Evolutionary conservation across 2,329 filamentous ascomycete species (phyloP).

Genomic region (Diaporthe sp.): DNA sequence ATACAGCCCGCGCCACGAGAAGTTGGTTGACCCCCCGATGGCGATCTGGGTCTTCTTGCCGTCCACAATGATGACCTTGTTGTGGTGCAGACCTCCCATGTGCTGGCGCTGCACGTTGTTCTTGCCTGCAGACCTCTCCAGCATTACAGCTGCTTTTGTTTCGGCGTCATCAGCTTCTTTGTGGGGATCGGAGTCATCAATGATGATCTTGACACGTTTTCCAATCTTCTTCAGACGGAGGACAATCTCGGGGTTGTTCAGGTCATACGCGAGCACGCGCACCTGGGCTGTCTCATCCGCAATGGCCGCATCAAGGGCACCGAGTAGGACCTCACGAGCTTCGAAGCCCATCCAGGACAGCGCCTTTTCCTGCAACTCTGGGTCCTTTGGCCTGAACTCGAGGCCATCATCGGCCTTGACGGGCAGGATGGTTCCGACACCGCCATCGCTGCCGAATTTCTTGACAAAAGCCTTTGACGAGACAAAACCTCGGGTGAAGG

Average conservation of each 20-base stretch:
- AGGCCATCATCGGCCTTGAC: slow-evolving; percentile 44
- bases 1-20: slow-evolving; percentile 44
- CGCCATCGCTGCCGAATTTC: slow-evolving; percentile 41
- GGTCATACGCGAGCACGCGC: slow-evolving; percentile 44
- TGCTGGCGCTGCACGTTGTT: slow-evolving; percentile 44
- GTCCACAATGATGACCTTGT: slow-evolving; percentile 43
- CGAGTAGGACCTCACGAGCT: slow-evolving; percentile 43
- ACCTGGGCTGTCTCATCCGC: slow-evolving; percentile 44
- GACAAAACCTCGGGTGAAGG: slow-evolving; percentile 45
- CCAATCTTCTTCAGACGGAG: slow-evolving; percentile 42
- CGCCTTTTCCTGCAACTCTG: slow-evolving; percentile 43
- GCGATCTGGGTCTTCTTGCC: slow-evolving; percentile 44
- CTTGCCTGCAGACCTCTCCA: slow-evolving; percentile 41
- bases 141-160: slow-evolving; percentile 42
- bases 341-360: slow-evolving; percentile 46
- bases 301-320: slow-evolving; percentile 43
- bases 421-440: slow-evolving; percentile 43
- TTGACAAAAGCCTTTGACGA: slow-evolving; percentile 44
- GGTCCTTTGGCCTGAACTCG: slow-evolving; percentile 43
- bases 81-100: slow-evolving; percentile 45
- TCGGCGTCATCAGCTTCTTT: slow-evolving; percentile 38
- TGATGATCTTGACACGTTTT: slow-evolving; percentile 44
- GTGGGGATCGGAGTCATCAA: slow-evolving; percentile 44
- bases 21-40: slow-evolving; percentile 44
- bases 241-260: slow-evolving; percentile 46